Percentiles rank a stretch among this genome's conserved stretches.
phyloP scores from a whole-genome alignment of 371 early-diverging fungal genomes.

The Enterocytospora artemiae region DNA sequence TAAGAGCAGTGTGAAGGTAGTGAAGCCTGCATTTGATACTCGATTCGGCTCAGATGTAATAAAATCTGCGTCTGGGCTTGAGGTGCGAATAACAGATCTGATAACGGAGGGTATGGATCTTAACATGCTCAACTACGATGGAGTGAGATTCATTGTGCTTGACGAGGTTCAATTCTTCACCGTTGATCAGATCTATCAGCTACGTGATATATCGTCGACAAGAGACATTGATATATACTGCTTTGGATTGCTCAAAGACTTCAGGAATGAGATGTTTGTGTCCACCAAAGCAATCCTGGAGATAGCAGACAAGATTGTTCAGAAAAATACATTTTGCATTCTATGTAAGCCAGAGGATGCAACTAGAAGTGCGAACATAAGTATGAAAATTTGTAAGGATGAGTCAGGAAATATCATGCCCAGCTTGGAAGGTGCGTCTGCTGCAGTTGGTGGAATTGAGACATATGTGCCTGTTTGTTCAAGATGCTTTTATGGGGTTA shows the following conservation, averaged over 20 bases:
- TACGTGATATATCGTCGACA: constrained; percentile 11
- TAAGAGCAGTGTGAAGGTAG: background rate
- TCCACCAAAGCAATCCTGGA: constrained; percentile 18
- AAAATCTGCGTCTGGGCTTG: constrained; percentile 23
- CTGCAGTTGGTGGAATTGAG: constrained; percentile 21
- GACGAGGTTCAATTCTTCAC: constrained; percentile 46
- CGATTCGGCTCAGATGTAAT: constrained; percentile 8
- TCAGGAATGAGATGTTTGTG: constrained; percentile 31
- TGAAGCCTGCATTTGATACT: constrained; percentile 37
- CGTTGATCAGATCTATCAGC: constrained; percentile 28
- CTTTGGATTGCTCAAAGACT: constrained; percentile 45
- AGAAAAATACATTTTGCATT: constrained; percentile 11
- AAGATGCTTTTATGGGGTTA: constrained; percentile 8
- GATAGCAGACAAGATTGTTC: constrained; percentile 12
- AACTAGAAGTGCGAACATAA: background rate
- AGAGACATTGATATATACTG: constrained; percentile 20
- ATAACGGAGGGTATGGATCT: background rate
- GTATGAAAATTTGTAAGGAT: constrained; percentile 12
- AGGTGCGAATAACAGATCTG: constrained; percentile 18
- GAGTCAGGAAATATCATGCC: constrained; percentile 8
- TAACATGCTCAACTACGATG: background rate
- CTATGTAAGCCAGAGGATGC: background rate
- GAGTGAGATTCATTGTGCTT: constrained; percentile 15
- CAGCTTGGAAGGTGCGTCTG: constrained; percentile 9
- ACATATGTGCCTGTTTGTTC: constrained; percentile 9